Percentiles rank a stretch among this genome's conserved stretches.
These are phyloP conservation scores for Chlorella sorokiniana DNA, from an alignment of 139 green algal genomes.

Conservation along the genomic window DNA sequence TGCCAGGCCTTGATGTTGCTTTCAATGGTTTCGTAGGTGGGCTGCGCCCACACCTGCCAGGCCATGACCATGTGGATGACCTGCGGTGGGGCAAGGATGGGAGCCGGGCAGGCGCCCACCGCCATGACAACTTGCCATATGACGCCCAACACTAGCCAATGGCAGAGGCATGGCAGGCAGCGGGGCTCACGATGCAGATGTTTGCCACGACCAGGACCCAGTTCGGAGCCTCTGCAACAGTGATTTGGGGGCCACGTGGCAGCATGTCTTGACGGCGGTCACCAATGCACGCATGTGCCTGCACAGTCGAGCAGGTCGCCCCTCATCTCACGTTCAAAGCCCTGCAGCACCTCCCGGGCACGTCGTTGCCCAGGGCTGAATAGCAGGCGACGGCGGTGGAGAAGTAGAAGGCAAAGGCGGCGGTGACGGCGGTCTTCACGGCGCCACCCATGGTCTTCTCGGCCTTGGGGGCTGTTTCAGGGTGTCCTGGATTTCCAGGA, in stretches of 20 bases:
- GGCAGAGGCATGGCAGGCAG: not conserved
- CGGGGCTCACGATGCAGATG: not conserved
- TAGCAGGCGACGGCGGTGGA: constrained; percentile 6
- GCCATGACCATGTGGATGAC: constrained; percentile 16
- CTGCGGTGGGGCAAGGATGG: not conserved
- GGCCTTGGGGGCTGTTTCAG: constrained; percentile 13
- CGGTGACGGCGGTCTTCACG: not conserved
- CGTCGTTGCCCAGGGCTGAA: not conserved
- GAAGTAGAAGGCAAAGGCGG: constrained; percentile 16
- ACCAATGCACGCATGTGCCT: not conserved
- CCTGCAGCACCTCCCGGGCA: constrained; percentile 22
- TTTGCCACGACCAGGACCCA: constrained; percentile 15
- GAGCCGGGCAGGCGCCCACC: too few relatives aligned
- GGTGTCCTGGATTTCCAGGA: constrained; percentile 48
- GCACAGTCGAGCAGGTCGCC: too few relatives aligned
- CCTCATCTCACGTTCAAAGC: not conserved
- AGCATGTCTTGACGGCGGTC: not conserved
- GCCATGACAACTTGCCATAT: not conserved
- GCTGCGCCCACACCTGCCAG: constrained; percentile 20
- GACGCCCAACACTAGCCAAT: not conserved
- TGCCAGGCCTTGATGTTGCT: constrained; percentile 1
- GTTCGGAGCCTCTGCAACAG: constrained; percentile 6
- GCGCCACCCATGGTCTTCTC: constrained; percentile 4
- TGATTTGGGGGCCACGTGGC: too few relatives aligned
- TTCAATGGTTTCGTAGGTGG: constrained; percentile 7